Base-by-base conservation (phyloP, 1,139 yeast genomes). In the Arxiozyma slooffiae region DNA sequence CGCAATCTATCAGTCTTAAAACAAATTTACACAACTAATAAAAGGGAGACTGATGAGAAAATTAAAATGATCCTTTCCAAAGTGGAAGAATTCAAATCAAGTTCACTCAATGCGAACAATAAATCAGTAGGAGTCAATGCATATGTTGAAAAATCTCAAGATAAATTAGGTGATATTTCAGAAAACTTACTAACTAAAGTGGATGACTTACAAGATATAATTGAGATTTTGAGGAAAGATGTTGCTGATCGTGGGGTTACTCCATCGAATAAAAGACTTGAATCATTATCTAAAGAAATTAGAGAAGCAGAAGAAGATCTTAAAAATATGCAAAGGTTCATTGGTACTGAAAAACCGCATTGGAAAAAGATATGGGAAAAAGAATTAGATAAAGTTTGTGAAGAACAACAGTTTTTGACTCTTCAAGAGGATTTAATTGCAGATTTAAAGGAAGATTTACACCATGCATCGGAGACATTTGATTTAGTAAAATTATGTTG, bases 281-380 rank as follows among this genome's bases (percentile, higher is more conserved):
- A 78, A 43, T 71, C 75, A 36, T 84, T 94, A 2, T 62, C 76
- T 16, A 80, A 79, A 57, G 95, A 89, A 57, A 75, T 92, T 24
- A 71, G 63, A 5, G 73, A 70, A 1, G 92, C 95, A 0, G 75
- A 77, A 52, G 51, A 58, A 0, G 76, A 77, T 17, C 72, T 90
- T 46, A 67, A 67, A 3, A 67, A 69, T 7, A 77, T 90, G 77
- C 74, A 76, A n/a, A 70, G 68, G 7, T 89, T 79, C 60, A 82
- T 94, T 43, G 61, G 68, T 1, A 73, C 73, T 14, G 97, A 89
- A 62, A 85, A 85, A 58, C 82, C 89, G 4, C 81, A 81, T 40
- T 89, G 97, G 96, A 86, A 88, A 64, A 81, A 80, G 59, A 82
- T 88, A 26, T 92, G 98, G 97, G 96, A 90, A 65, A 73, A 83